phyloP scores from a whole-genome alignment of 345 rosid genomes.

The Arabis hirsuta region DNA sequence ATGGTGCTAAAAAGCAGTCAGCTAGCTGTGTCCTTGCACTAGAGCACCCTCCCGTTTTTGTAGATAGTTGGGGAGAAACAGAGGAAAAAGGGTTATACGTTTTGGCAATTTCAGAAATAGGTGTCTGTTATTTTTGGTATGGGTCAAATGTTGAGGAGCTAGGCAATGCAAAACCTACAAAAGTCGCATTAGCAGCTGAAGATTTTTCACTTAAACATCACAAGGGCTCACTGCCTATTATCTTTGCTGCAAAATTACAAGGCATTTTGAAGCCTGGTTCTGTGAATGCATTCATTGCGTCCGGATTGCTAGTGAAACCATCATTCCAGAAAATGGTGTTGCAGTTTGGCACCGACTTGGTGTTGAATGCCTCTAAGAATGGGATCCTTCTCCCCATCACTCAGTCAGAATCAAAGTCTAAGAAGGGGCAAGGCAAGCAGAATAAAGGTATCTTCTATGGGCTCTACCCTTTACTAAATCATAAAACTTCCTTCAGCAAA shows the following conservation, averaged over 20 bases:
- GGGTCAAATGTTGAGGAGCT: slow-evolving; percentile 70
- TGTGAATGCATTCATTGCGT: slow-evolving; percentile 66
- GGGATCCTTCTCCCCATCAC: slow-evolving; percentile 73
- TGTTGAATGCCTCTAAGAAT: slow-evolving; percentile 64
- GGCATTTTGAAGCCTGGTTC: slow-evolving; percentile 60
- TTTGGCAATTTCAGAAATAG: slow-evolving; percentile 81
- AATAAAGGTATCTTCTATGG: slow-evolving; percentile 57
- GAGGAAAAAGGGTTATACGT: slow-evolving; percentile 59
- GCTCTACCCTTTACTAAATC: slow-evolving; percentile 14
- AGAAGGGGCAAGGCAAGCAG: slow-evolving; percentile 52
- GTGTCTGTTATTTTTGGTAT: slow-evolving; percentile 88
- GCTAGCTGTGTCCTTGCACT: slow-evolving; percentile 91
- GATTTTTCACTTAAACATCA: slow-evolving; percentile 48
- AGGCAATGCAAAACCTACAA: slow-evolving; percentile 63
- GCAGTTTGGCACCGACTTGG: slow-evolving; percentile 64
- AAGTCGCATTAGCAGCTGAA: slow-evolving; percentile 63
- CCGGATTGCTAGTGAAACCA: slow-evolving; percentile 84
- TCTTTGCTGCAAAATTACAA: slow-evolving; percentile 87
- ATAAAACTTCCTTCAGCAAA: slow-evolving; percentile 21
- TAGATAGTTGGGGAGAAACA: slow-evolving; percentile 66
- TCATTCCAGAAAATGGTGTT: slow-evolving; percentile 73
- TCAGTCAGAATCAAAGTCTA: slow-evolving; percentile 59
- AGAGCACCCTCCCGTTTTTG: slow-evolving; percentile 89
- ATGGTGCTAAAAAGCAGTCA: slow-evolving; percentile 73
- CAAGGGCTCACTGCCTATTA: slow-evolving; percentile 54